Evolutionary conservation across 164 flowering plant genomes (phyloP).

Genomic region (Macadamia integrifolia): DNA sequence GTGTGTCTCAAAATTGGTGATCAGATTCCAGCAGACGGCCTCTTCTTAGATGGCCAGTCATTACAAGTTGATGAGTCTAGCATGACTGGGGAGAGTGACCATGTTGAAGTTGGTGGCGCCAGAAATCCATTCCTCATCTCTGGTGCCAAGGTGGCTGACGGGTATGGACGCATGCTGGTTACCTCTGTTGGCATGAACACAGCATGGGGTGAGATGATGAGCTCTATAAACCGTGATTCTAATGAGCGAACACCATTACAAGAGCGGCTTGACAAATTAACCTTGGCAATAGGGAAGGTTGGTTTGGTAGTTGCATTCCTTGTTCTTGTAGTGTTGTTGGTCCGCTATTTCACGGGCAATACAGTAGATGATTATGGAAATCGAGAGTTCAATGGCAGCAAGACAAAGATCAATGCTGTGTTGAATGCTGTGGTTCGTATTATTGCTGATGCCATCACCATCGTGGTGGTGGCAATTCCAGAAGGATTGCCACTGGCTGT

Average conservation of each 20-base stretch:
- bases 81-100: constrained; percentile 76
- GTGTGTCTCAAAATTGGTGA: constrained; percentile 56
- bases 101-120: constrained; percentile 33
- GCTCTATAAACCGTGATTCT: constrained; percentile 35
- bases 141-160: constrained; percentile 63
- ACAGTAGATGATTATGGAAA: constrained; percentile 36
- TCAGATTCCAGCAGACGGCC: constrained; percentile 69
- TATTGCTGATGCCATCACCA: constrained; percentile 60
- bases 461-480: constrained; percentile 79
- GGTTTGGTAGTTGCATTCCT: constrained; percentile 66
- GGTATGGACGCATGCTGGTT: constrained; percentile 54
- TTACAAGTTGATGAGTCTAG: constrained; percentile 64
- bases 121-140: constrained; percentile 56
- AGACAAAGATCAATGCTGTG: constrained; percentile 29
- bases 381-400: constrained; percentile 33
- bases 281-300: constrained; percentile 60
- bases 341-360: constrained; percentile 66
- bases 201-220: constrained; percentile 70
- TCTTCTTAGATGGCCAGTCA: constrained; percentile 55
- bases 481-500: constrained; percentile 79
- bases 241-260: constrained; percentile 56
- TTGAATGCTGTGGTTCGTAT: constrained; percentile 41
- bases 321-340: constrained; percentile 50
- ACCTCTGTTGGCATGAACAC: constrained; percentile 62
- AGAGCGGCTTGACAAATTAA: constrained; percentile 47